Conservation (phyloP, 495 filamentous ascomycete genomes). For the Aspergillus incahuasiensis region DNA sequence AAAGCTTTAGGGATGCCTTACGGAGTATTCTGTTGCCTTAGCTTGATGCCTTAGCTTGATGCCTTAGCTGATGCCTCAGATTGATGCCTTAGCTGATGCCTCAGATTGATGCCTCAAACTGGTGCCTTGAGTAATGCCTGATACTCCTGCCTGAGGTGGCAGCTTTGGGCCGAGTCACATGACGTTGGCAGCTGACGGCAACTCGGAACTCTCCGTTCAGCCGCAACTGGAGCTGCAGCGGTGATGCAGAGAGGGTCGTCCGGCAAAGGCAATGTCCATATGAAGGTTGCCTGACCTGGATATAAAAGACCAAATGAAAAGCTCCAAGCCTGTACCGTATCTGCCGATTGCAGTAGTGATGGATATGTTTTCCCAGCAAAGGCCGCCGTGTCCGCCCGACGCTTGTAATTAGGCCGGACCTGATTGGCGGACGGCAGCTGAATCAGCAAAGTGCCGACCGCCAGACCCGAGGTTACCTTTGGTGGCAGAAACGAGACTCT, state of each 20-base stretch:
- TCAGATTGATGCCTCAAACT: neutral
- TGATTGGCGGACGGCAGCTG: constrained; percentile 36
- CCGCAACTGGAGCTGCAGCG: neutral
- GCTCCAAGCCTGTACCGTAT: neutral
- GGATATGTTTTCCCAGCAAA: neutral
- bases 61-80: neutral
- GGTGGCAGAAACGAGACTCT: constrained; percentile 14
- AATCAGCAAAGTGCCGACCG: constrained; percentile 34
- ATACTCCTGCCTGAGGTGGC: too few species aligned
- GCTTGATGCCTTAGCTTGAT: neutral
- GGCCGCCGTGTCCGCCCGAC: constrained; percentile 44
- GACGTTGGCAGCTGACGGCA: neutral
- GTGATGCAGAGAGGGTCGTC: neutral
- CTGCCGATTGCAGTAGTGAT: neutral
- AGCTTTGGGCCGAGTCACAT: neutral
- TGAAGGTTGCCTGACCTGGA: neutral
- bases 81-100: neutral
- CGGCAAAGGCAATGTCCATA: neutral
- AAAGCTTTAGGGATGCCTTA: too few species aligned
- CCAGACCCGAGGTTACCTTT: constrained; percentile 43
- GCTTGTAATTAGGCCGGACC: constrained; percentile 36
- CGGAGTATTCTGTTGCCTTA: too few species aligned
- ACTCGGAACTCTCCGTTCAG: neutral
- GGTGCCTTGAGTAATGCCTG: neutral
- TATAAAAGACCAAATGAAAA: neutral